Percentiles rank a stretch among this genome's conserved stretches.
These are phyloP conservation scores for Sugiyamaella chiloensis DNA, from an alignment of 805 yeast genomes.

Conservation along the genomic window DNA sequence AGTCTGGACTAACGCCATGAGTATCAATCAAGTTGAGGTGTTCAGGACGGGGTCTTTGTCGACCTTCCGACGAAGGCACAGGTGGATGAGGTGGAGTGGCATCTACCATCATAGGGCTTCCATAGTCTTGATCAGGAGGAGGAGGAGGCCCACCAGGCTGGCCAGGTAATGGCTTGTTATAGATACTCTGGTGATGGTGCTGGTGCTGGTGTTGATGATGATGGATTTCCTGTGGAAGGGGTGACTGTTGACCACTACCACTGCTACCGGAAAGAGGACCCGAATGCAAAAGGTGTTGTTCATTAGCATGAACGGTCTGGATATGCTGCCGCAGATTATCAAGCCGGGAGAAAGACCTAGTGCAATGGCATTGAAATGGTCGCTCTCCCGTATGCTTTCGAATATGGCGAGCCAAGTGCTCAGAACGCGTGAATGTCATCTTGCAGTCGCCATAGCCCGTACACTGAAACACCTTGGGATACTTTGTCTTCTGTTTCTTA, in stretches of 20 bases:
- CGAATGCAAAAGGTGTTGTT: conserved; percentile 33
- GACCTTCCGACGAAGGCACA: background rate
- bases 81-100: background rate
- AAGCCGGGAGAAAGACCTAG: conserved; percentile 72
- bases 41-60: conserved; percentile 21
- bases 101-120: conserved; percentile 12
- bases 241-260: too few species aligned
- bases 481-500: conserved; percentile 28
- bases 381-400: conserved; percentile 93
- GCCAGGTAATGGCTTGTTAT: conserved; percentile 17
- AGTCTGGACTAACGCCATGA: background rate
- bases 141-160: background rate
- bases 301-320: conserved; percentile 73
- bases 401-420: conserved; percentile 88
- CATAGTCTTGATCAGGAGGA: conserved; percentile 1
- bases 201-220: conserved; percentile 18
- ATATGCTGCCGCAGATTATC: conserved; percentile 91
- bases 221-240: conserved; percentile 13
- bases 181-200: conserved; percentile 15
- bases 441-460: conserved; percentile 80
- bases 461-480: conserved; percentile 67
- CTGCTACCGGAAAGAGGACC: conserved; percentile 21
- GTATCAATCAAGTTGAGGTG: conserved; percentile 2
- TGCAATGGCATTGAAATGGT: conserved; percentile 82
- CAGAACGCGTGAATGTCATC: conserved; percentile 88